These are phyloP conservation scores for Trichoderma parareesei DNA, from an alignment of 495 filamentous ascomycete species.

Conservation along the genomic window DNA sequence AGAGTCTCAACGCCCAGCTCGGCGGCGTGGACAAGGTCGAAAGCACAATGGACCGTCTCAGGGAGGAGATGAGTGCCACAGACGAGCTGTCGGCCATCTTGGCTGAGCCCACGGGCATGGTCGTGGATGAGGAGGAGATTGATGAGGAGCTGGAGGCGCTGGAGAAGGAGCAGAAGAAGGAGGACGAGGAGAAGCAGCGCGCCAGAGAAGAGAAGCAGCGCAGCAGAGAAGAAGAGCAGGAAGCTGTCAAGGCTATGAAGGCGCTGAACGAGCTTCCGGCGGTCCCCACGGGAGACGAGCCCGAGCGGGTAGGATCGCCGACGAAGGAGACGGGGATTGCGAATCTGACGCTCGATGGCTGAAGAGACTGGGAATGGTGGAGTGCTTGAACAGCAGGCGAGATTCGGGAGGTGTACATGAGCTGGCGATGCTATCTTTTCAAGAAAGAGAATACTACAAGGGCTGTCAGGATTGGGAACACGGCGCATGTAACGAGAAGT, in stretches of 20 bases:
- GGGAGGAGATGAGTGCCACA: constrained; percentile 71
- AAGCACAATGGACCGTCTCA: constrained; percentile 60
- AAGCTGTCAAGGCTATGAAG: constrained; percentile 30
- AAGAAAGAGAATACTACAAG: not conserved
- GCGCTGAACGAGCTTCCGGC: constrained; percentile 27
- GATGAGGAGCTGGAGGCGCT: constrained; percentile 81
- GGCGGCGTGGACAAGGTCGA: constrained; percentile 73
- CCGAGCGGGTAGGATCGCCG: constrained; percentile 15
- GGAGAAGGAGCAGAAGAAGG: constrained; percentile 56
- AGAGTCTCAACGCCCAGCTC: constrained; percentile 61
- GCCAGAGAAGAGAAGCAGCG: constrained; percentile 21
- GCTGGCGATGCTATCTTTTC: not conserved
- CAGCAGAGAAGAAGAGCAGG: constrained; percentile 21
- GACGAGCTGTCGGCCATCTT: constrained; percentile 68
- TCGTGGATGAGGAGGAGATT: constrained; percentile 70
- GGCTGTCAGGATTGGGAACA: not conserved
- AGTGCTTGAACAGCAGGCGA: constrained; percentile 8
- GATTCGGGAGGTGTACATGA: not conserved
- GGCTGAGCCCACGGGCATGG: constrained; percentile 43
- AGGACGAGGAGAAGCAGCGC: constrained; percentile 33
- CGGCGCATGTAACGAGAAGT: not conserved
- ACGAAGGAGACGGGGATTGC: constrained; percentile 4
- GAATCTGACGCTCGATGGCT: constrained; percentile 11
- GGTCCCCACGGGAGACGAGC: constrained; percentile 20
- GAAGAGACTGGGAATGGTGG: constrained; percentile 14